Percentiles rank a stretch among this genome's conserved stretches.
These are phyloP conservation scores for Iris macrosiphon DNA, from an alignment of 106 monocot species.

Conservation along the genomic window DNA sequence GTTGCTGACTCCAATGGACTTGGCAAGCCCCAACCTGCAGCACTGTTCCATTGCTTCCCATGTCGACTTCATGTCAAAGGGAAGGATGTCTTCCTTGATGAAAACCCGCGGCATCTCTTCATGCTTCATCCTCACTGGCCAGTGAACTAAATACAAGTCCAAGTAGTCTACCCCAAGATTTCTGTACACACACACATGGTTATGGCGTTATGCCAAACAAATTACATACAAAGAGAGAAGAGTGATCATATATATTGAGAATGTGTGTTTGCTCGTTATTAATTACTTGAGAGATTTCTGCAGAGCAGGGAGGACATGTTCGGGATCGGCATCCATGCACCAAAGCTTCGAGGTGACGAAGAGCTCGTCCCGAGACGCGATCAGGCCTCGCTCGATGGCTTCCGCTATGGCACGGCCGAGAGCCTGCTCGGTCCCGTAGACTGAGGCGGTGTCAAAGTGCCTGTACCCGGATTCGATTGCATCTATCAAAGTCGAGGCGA, in stretches of 20 bases:
- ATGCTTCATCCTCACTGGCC: constrained; percentile 15
- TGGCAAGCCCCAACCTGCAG: constrained; percentile 27
- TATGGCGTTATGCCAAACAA: too few species aligned
- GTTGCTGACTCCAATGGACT: constrained; percentile 46
- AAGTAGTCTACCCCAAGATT: constrained; percentile 35
- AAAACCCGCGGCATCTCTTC: neutral
- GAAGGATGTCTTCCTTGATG: constrained; percentile 15
- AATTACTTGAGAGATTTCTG: constrained; percentile 32
- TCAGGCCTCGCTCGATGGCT: constrained; percentile 20
- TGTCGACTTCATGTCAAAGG: constrained; percentile 28
- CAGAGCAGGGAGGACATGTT: constrained; percentile 37
- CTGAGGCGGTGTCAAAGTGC: constrained; percentile 50
- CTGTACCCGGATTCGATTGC: constrained; percentile 34
- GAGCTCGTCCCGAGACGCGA: constrained; percentile 37
- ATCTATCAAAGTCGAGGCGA: too few species aligned
- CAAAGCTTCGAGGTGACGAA: constrained; percentile 61
- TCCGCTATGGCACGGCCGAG: constrained; percentile 34
- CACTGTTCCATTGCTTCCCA: constrained; percentile 55
- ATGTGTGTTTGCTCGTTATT: too few species aligned
- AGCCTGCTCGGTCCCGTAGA: constrained; percentile 35
- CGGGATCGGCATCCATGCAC: constrained; percentile 27
- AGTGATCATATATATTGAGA: too few species aligned
- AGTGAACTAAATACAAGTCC: constrained; percentile 45
- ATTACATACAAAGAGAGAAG: too few species aligned
- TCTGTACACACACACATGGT: too few species aligned